Percentiles rank a stretch among this genome's conserved stretches.
Evolutionary conservation across 2,329 filamentous ascomycete species (phyloP).

Genomic region (Penicillium sp.): DNA sequence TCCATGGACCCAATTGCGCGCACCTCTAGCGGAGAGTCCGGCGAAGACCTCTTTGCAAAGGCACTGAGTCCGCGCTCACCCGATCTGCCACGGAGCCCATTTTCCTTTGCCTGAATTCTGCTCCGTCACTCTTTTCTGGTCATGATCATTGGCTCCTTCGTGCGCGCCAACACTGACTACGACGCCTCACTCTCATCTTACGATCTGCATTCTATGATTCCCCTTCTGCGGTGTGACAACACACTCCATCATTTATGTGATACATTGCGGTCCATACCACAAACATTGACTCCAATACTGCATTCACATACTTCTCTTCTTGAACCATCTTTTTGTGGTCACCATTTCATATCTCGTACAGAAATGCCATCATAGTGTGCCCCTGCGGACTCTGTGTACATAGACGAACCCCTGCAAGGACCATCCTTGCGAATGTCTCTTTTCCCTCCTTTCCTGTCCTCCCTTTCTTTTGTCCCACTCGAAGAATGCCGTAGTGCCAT

Average conservation of each 20-base stretch:
- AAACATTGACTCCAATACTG: too few relatives aligned
- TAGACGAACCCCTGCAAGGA: slow-evolving; percentile 4
- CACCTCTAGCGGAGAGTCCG: slow-evolving; percentile 51
- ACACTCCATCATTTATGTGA: slow-evolving; percentile 8
- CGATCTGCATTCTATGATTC: slow-evolving; percentile 22
- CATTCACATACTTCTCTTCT: neutral
- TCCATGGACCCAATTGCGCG: slow-evolving; percentile 34
- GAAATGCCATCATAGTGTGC: slow-evolving; percentile 13
- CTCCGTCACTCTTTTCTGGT: neutral
- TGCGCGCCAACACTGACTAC: too few relatives aligned
- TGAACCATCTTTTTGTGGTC: slow-evolving; percentile 1
- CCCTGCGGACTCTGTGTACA: slow-evolving; percentile 17
- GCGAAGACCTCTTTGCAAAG: slow-evolving; percentile 82
- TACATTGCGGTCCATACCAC: slow-evolving; percentile 3
- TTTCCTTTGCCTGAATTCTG: slow-evolving; percentile 53
- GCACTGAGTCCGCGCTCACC: slow-evolving; percentile 83
- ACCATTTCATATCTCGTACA: slow-evolving; percentile 13
- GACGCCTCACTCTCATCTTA: too few relatives aligned
- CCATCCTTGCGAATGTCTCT: neutral
- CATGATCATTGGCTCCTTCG: too few relatives aligned
- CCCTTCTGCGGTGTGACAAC: slow-evolving; percentile 23
- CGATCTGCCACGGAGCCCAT: slow-evolving; percentile 80
- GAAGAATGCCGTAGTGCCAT: too few relatives aligned
- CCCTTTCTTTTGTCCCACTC: too few relatives aligned
- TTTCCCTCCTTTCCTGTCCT: too few relatives aligned